A percentile compares a stretch with the other conserved stretches of the same genome.
Conservation (phyloP, 345 rosid species). For the Camelina laxa region DNA sequence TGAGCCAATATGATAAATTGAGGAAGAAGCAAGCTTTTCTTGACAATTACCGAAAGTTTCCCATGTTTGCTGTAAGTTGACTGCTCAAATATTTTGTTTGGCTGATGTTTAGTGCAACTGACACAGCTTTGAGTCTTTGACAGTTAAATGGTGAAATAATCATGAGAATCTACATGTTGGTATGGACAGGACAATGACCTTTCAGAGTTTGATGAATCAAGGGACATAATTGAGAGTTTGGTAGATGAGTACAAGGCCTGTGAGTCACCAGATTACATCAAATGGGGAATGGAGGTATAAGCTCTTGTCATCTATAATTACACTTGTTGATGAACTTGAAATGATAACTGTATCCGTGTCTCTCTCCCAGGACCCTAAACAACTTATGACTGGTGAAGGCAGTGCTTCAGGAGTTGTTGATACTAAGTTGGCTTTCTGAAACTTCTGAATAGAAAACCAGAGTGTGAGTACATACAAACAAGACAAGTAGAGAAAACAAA, state of each 20-base stretch:
- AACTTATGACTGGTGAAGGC: slow-evolving; percentile 82
- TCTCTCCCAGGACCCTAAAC: slow-evolving; percentile 67
- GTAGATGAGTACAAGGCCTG: slow-evolving; percentile 97
- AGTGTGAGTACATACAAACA: no score
- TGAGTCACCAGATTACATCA: slow-evolving; percentile 92
- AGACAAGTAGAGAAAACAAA: no score
- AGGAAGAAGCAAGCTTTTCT: slow-evolving; percentile 98
- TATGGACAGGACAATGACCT: slow-evolving; percentile 89
- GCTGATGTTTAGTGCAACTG: background rate
- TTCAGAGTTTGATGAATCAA: slow-evolving; percentile 97
- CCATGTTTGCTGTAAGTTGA: slow-evolving; percentile 95
- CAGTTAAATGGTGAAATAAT: background rate
- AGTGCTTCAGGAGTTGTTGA: slow-evolving; percentile 74
- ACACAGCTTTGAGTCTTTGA: slow-evolving; percentile 1
- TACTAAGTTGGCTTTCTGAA: background rate
- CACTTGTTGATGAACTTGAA: background rate
- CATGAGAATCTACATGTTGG: background rate
- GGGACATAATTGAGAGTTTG: slow-evolving; percentile 89
- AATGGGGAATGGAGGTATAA: slow-evolving; percentile 99
- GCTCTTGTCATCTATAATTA: slow-evolving; percentile 8
- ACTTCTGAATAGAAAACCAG: no score
- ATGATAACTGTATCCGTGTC: slow-evolving; percentile 9
- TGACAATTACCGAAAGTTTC: slow-evolving; percentile 94
- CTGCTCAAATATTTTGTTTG: slow-evolving; percentile 15
- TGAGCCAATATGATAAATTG: slow-evolving; percentile 89